These are phyloP conservation scores for Golubevia sp. DNA, from an alignment of 1,284 basidiomycete genomes.

Conservation along the genomic window DNA sequence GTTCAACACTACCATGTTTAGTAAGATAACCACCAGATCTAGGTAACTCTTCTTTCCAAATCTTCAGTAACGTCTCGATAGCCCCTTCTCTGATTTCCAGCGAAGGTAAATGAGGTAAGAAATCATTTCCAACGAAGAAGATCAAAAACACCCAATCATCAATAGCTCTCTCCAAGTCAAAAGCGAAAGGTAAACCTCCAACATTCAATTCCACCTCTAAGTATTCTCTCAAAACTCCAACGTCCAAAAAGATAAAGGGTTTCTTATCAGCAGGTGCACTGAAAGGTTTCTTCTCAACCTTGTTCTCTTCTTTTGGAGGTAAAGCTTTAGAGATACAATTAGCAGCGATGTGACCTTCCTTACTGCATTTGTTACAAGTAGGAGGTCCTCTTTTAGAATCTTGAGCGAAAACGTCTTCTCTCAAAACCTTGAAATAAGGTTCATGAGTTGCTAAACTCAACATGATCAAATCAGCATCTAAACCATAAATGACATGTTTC, in stretches of 20 bases:
- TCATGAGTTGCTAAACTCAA: slow-evolving; percentile 96
- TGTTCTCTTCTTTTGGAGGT: background rate
- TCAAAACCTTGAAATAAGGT: slow-evolving; percentile 92
- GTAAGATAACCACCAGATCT: slow-evolving; percentile 97
- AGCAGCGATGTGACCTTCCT: slow-evolving; percentile 90
- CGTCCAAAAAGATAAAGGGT: slow-evolving; percentile 99
- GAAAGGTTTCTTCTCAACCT: slow-evolving; percentile 12
- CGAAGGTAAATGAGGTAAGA: slow-evolving; percentile 94
- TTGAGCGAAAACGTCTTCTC: slow-evolving; percentile 96
- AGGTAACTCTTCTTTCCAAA: slow-evolving; percentile 90
- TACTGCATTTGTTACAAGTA: slow-evolving; percentile 87
- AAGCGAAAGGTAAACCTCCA: slow-evolving; percentile 78
- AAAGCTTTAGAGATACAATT: slow-evolving; percentile 77
- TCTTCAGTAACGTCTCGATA: slow-evolving; percentile 91
- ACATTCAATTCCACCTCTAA: slow-evolving; percentile 92
- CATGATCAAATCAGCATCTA: slow-evolving; percentile 99
- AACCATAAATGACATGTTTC: slow-evolving; percentile 93
- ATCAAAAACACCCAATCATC: slow-evolving; percentile 99
- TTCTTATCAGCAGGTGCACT: slow-evolving; percentile 75
- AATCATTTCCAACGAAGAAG: slow-evolving; percentile 99
- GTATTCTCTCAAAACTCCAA: slow-evolving; percentile 92
- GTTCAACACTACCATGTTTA: slow-evolving; percentile 86
- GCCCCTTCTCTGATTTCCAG: slow-evolving; percentile 99
- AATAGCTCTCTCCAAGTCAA: slow-evolving; percentile 92
- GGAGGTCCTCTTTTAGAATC: slow-evolving; percentile 68